phyloP scores from a whole-genome alignment of 768 basidiomycete genomes.

The Lentinus brumalis region DNA sequence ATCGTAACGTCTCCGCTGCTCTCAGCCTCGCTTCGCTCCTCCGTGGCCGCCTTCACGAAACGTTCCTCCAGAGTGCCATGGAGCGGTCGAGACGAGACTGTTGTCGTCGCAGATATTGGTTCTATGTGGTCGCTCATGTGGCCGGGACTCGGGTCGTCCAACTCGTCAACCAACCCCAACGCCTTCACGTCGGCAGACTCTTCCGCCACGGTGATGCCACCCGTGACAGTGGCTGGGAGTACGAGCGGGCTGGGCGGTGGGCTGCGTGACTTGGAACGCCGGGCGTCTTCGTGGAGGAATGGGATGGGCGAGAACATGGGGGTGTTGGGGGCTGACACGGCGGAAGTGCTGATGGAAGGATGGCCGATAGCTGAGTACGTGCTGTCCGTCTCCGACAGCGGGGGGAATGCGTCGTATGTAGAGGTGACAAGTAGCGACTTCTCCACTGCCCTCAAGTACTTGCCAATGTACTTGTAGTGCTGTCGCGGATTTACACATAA shows the following conservation, averaged over 20 bases:
- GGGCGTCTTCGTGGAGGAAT: constrained; percentile 82
- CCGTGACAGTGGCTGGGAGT: constrained; percentile 42
- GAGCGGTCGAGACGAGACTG: constrained; percentile 42
- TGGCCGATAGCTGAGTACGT: constrained; percentile 28
- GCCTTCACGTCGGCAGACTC: constrained; percentile 45
- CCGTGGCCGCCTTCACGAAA: constrained; percentile 56
- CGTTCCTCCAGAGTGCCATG: constrained; percentile 59
- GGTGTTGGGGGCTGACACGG: constrained; percentile 66
- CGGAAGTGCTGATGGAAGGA: constrained; percentile 46
- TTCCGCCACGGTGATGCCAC: constrained; percentile 34
- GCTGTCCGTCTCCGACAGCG: constrained; percentile 45
- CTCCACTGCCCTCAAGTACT: constrained; percentile 87
- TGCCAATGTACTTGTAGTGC: constrained; percentile 78
- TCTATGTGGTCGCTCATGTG: constrained; percentile 83
- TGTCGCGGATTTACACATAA: constrained; percentile 67
- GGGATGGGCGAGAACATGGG: constrained; percentile 88
- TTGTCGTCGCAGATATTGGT: constrained; percentile 66
- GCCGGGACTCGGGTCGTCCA: constrained; percentile 83
- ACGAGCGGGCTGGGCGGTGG: constrained; percentile 76
- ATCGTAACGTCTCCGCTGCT: constrained; percentile 16
- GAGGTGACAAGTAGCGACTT: constrained; percentile 84
- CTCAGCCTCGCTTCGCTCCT: constrained; percentile 24
- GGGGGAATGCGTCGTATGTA: constrained; percentile 70
- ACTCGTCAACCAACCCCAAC: constrained; percentile 80
- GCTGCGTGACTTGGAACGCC: constrained; percentile 77